Percentiles rank a stretch among this genome's conserved stretches.
Evolutionary conservation across 2,329 filamentous ascomycete species (phyloP).

Genomic region (Cyanodermella asteris): DNA sequence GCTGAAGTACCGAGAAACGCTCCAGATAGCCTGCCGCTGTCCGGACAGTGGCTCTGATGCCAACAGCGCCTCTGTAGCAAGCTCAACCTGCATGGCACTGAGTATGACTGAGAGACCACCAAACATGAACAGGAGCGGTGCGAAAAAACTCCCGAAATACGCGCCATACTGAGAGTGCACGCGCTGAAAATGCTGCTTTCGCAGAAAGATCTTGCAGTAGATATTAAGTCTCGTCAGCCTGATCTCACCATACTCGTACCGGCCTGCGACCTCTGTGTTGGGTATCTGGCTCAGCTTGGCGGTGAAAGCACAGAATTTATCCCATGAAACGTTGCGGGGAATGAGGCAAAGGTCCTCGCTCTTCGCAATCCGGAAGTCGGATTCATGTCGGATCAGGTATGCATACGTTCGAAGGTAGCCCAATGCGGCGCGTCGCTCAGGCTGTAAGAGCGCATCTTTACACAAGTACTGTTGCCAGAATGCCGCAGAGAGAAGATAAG

Average conservation of each 20-base stretch:
- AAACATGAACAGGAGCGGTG: constrained; percentile 8
- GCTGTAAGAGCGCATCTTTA: constrained; percentile 6
- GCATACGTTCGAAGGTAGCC: constrained; percentile 10
- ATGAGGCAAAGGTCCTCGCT: constrained; percentile 2
- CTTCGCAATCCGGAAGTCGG: constrained; percentile 9
- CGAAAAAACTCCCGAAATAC: constrained; percentile 9
- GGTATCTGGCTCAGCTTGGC: constrained; percentile 3
- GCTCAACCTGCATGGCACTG: constrained; percentile 25
- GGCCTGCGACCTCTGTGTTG: constrained; percentile 8
- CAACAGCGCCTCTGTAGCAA: constrained; percentile 38
- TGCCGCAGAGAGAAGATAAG: constrained; percentile 14
- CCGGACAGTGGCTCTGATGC: no score
- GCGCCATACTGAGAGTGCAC: constrained; percentile 7
- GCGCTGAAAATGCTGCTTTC: constrained; percentile 6
- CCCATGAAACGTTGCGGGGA: constrained; percentile 3
- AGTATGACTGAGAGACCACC: constrained; percentile 4
- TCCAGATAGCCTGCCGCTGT: no score
- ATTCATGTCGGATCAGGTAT: constrained; percentile 7
- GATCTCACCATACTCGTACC: constrained; percentile 23
- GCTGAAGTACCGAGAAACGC: no score
- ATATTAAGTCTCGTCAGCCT: constrained; percentile 12
- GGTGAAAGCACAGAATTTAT: constrained; percentile 6
- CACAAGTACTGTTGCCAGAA: constrained; percentile 15
- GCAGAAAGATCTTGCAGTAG: constrained; percentile 6
- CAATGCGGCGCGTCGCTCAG: constrained; percentile 9